A percentile compares a stretch with the other conserved stretches of the same genome.
These are phyloP conservation scores for Aspergillus sp. DNA, from an alignment of 2,329 filamentous ascomycete genomes.

Conservation along the genomic window DNA sequence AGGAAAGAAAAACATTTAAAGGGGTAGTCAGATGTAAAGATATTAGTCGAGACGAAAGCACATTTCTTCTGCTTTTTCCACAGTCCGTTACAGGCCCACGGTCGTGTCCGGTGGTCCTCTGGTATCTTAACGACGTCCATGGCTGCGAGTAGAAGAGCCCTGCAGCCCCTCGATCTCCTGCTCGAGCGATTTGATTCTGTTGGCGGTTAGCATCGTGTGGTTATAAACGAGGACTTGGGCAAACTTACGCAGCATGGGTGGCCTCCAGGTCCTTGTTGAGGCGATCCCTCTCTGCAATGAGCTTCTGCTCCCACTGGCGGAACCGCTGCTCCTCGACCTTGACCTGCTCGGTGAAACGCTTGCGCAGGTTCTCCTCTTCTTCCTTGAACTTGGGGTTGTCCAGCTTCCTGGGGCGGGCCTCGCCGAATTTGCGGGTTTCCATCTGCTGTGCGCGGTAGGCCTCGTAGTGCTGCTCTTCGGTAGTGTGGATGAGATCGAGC, in stretches of 20 bases:
- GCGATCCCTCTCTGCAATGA: conserved; percentile 96
- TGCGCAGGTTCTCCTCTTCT: conserved; percentile 96
- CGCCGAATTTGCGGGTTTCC: conserved; percentile 99
- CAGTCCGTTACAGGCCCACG: conserved; percentile 19
- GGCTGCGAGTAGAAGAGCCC: conserved; percentile 83
- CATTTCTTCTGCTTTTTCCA: conserved; percentile 27
- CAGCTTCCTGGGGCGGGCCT: conserved; percentile 93
- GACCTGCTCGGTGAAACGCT: conserved; percentile 99
- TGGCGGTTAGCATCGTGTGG: conserved; percentile 28
- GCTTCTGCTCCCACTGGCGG: conserved; percentile 99
- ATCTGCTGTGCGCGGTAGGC: conserved; percentile 99
- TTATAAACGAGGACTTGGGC: neutral
- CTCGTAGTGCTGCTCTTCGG: conserved; percentile 98
- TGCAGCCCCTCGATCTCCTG: conserved; percentile 91
- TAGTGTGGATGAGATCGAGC: conserved; percentile 99
- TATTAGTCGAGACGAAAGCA: conserved; percentile 34
- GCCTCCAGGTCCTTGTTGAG: conserved; percentile 99
- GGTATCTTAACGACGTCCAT: conserved; percentile 75
- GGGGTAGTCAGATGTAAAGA: conserved; percentile 40
- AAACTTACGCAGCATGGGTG: conserved; percentile 75
- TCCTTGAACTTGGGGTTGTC: conserved; percentile 99
- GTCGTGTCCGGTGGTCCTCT: conserved; percentile 17
- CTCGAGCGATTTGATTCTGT: conserved; percentile 62
- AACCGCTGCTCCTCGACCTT: conserved; percentile 99
- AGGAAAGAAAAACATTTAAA: conserved; percentile 23